Conservation (phyloP, 805 yeast species). For the Candida broadrunensis region DNA sequence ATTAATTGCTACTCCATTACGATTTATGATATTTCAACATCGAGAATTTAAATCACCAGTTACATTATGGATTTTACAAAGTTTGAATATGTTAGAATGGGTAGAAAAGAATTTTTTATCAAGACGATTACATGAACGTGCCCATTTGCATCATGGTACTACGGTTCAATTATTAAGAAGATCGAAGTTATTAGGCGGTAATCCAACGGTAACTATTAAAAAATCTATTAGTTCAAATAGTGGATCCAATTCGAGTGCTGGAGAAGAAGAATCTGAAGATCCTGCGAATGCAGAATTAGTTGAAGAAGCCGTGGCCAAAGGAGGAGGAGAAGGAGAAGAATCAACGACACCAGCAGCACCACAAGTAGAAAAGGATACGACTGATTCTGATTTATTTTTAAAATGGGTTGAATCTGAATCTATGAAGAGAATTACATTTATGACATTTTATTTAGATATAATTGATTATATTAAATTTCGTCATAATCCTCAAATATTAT, state of each 20-base stretch:
- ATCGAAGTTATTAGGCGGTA: slow-evolving; percentile 73
- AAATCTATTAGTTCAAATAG: slow-evolving; percentile 17
- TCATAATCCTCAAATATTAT: slow-evolving; percentile 51
- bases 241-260: slow-evolving; percentile 27
- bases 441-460: slow-evolving; percentile 80
- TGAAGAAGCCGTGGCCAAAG: not conserved
- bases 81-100: slow-evolving; percentile 70
- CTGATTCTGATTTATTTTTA: slow-evolving; percentile 41
- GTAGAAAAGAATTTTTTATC: slow-evolving; percentile 73
- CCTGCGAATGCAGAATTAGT: not conserved
- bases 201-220: slow-evolving; percentile 42
- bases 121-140: slow-evolving; percentile 73
- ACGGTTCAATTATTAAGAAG: slow-evolving; percentile 75
- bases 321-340: not conserved
- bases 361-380: slow-evolving; percentile 14
- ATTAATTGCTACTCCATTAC: slow-evolving; percentile 52
- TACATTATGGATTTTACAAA: slow-evolving; percentile 71
- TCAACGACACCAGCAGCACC: not conserved
- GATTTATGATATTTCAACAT: slow-evolving; percentile 69
- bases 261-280: slow-evolving; percentile 31
- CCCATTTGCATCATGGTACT: slow-evolving; percentile 84
- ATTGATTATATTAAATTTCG: slow-evolving; percentile 77
- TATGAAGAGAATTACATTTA: slow-evolving; percentile 71
- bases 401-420: slow-evolving; percentile 81
- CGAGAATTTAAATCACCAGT: slow-evolving; percentile 78